These are phyloP conservation scores for Skeletonema tropicum DNA, from an alignment of 108 stramenopile genomes.

Conservation along the genomic window DNA sequence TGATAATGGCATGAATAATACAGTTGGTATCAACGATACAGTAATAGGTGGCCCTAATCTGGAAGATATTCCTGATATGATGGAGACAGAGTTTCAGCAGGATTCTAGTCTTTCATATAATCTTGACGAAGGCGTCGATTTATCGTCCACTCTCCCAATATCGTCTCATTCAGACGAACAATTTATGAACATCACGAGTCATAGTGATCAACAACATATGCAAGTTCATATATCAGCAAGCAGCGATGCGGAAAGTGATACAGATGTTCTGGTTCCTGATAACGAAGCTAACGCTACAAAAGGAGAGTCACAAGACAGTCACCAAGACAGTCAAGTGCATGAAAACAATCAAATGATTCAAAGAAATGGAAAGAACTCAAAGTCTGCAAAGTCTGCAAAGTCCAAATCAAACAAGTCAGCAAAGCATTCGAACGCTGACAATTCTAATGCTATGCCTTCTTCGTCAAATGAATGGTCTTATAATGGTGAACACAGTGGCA, in stretches of 20 bases:
- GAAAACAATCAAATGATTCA: not conserved
- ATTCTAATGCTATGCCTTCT: not conserved
- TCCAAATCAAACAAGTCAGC: not conserved
- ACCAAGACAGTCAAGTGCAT: not conserved
- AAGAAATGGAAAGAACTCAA: not conserved
- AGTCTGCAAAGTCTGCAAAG: not conserved
- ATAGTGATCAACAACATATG: not conserved
- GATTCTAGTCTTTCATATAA: slow-evolving; percentile 2
- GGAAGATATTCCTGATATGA: not conserved
- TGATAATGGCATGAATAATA: not conserved
- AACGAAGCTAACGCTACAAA: not conserved
- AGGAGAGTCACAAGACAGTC: not conserved
- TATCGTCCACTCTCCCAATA: not conserved
- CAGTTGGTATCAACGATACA: not conserved
- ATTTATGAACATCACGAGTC: not conserved
- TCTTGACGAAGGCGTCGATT: not conserved
- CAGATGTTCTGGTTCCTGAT: not conserved
- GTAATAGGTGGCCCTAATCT: not conserved
- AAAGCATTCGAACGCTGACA: not conserved
- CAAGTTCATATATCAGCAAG: slow-evolving; percentile 2
- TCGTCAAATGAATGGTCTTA: not conserved
- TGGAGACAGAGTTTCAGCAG: not conserved
- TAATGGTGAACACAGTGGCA: not conserved
- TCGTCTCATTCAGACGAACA: not conserved
- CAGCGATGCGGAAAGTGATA: not conserved